phyloP scores from a whole-genome alignment of 768 basidiomycete genomes.

The Trametopsis cervina region DNA sequence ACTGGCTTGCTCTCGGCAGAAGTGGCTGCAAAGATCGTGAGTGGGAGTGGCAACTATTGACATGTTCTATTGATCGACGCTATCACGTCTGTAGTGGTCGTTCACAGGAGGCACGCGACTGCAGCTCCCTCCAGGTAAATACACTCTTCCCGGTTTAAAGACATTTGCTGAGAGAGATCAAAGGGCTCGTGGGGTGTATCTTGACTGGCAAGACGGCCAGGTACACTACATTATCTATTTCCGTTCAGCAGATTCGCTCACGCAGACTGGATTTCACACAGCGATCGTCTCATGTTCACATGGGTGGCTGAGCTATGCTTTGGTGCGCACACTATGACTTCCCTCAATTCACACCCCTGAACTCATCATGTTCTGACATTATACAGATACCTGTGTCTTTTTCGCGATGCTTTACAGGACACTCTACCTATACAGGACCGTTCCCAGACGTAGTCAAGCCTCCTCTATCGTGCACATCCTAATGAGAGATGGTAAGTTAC shows the following conservation, averaged over 20 bases:
- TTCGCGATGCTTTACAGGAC: constrained; percentile 20
- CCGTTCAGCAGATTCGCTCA: no score
- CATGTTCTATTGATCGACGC: no score
- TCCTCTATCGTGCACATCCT: constrained; percentile 17
- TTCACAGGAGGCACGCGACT: constrained; percentile 19
- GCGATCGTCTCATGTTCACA: constrained; percentile 19
- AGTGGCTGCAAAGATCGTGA: constrained; percentile 19
- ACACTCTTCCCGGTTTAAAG: no score
- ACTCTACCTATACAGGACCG: constrained; percentile 16
- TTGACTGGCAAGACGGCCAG: constrained; percentile 17
- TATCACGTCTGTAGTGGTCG: constrained; percentile 21
- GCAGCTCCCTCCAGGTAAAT: constrained; percentile 19
- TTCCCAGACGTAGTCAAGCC: constrained; percentile 12
- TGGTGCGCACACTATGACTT: no score
- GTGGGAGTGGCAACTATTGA: no score
- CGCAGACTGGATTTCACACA: no score
- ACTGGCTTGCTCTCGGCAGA: constrained; percentile 12
- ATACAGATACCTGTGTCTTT: constrained; percentile 22
- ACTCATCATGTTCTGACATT: no score
- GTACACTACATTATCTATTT: no score
- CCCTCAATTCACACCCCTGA: no score
- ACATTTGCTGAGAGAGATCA: background rate
- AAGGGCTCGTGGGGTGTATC: constrained; percentile 21
- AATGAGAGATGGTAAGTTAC: constrained; percentile 20
- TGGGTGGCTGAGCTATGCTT: constrained; percentile 23